Conservation (phyloP, 75 land plant genomes). For the Selaginella moellendorffii region DNA sequence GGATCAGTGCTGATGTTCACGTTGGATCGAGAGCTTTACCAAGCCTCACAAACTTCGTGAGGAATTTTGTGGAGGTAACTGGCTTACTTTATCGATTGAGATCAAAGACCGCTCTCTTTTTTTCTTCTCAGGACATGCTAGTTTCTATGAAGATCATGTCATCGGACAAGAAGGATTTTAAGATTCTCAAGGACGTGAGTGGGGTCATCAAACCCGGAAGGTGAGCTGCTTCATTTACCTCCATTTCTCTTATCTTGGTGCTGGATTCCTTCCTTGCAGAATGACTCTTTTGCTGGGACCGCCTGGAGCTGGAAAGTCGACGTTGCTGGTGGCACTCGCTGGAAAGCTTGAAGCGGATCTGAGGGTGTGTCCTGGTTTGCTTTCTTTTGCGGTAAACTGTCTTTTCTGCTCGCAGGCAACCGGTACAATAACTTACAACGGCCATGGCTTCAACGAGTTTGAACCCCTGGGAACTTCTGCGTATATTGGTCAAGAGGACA, state of each 20-base stretch:
- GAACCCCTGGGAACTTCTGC: slow-evolving; percentile 17
- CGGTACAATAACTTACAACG: slow-evolving; percentile 13
- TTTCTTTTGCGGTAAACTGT: neutral
- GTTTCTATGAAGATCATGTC: neutral
- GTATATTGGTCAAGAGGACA: slow-evolving; percentile 18
- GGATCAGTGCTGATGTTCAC: slow-evolving; percentile 2
- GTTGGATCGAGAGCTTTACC: slow-evolving; percentile 8
- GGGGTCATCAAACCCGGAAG: slow-evolving; percentile 3
- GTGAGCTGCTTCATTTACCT: slow-evolving; percentile 5
- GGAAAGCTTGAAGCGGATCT: neutral
- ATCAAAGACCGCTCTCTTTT: neutral
- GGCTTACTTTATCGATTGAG: neutral
- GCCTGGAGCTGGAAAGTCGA: slow-evolving; percentile 6
- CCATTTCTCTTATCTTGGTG: too few relatives aligned
- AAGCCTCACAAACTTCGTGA: neutral
- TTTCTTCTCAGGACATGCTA: neutral
- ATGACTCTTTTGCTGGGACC: slow-evolving; percentile 3
- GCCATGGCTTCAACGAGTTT: slow-evolving; percentile 11
- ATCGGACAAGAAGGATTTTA: neutral
- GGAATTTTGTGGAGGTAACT: slow-evolving; percentile 3
- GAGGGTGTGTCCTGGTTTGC: neutral
- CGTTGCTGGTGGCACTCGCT: slow-evolving; percentile 5
- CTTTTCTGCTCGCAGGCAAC: neutral
- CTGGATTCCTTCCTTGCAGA: too few relatives aligned
- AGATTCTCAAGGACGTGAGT: neutral